Evolutionary conservation across 176 grass and related monocot species (phyloP).

Genomic region (Oryza longistaminata): DNA sequence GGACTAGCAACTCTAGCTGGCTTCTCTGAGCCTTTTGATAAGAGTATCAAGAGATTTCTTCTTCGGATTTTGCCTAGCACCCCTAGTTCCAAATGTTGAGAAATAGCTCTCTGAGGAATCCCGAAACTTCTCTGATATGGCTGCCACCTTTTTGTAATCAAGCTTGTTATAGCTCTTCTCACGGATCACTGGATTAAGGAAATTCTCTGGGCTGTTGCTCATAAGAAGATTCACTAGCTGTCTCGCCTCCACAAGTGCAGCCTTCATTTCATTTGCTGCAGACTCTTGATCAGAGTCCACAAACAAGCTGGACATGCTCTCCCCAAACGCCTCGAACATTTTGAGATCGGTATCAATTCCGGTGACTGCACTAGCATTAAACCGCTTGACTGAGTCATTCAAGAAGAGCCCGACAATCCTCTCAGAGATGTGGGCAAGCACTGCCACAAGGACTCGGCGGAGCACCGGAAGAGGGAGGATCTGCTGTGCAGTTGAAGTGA

Average conservation of each 20-base stretch:
- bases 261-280: conserved; percentile 65
- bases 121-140: conserved; percentile 91
- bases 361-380: conserved; percentile 74
- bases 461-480: conserved; percentile 80
- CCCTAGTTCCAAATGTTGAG: conserved; percentile 76
- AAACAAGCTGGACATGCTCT: conserved; percentile 62
- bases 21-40: conserved; percentile 92
- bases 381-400: conserved; percentile 85
- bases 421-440: conserved; percentile 74
- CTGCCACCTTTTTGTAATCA: conserved; percentile 84
- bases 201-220: conserved; percentile 91
- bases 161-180: conserved; percentile 94
- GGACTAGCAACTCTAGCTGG: conserved; percentile 50
- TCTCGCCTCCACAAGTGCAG: conserved; percentile 70
- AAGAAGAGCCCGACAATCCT: conserved; percentile 79
- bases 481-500: conserved; percentile 82
- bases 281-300: conserved; percentile 60
- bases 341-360: conserved; percentile 88
- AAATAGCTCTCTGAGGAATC: conserved; percentile 96
- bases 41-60: conserved; percentile 87
- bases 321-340: conserved; percentile 84
- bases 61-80: conserved; percentile 73
- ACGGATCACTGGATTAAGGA: conserved; percentile 87
- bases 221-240: conserved; percentile 93
- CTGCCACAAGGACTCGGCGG: conserved; percentile 65